Evolutionary conservation across 2,329 filamentous ascomycete genomes (phyloP).

Genomic region (Aspergillus oerlinghausenensis): DNA sequence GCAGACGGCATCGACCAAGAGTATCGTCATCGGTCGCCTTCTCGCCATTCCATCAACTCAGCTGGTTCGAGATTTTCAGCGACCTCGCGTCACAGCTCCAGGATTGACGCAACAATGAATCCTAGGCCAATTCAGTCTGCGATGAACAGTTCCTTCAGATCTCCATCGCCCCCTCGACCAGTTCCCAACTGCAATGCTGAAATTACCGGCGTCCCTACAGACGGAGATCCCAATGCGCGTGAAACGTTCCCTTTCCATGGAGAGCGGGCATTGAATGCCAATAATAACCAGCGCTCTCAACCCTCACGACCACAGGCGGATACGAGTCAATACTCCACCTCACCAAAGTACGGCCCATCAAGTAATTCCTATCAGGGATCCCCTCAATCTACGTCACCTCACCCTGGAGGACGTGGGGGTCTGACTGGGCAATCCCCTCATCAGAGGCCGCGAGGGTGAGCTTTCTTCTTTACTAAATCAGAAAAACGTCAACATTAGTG

Average conservation of each 20-base stretch:
- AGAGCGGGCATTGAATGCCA: conserved; percentile 29
- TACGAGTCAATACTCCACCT: conserved; percentile 50
- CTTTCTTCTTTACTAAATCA: conserved; percentile 6
- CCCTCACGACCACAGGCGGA: conserved; percentile 40
- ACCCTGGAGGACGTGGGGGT: conserved; percentile 51
- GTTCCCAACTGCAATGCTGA: conserved; percentile 31
- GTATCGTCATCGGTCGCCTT: conserved; percentile 29
- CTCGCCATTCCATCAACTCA: conserved; percentile 33
- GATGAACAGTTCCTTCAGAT: conserved; percentile 22
- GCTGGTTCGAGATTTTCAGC: conserved; percentile 27
- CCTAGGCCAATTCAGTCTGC: conserved; percentile 27
- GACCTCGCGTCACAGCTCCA: conserved; percentile 20
- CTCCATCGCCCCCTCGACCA: conserved; percentile 32
- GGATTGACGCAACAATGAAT: conserved; percentile 22
- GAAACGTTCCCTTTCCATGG: conserved; percentile 32
- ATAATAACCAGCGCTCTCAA: conserved; percentile 28
- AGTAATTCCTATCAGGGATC: conserved; percentile 55
- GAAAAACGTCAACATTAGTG: background rate
- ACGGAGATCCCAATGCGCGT: conserved; percentile 26
- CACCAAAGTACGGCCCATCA: conserved; percentile 55
- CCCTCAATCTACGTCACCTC: conserved; percentile 59
- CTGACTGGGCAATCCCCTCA: conserved; percentile 46
- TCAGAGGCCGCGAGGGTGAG: conserved; percentile 49
- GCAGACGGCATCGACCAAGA: conserved; percentile 23
- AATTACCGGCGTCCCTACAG: conserved; percentile 23